Evolutionary conservation across 1,139 yeast genomes (phyloP), one percentile per base, ranked within the genome.

Genomic region (Geotrichum klebahnii): DNA sequence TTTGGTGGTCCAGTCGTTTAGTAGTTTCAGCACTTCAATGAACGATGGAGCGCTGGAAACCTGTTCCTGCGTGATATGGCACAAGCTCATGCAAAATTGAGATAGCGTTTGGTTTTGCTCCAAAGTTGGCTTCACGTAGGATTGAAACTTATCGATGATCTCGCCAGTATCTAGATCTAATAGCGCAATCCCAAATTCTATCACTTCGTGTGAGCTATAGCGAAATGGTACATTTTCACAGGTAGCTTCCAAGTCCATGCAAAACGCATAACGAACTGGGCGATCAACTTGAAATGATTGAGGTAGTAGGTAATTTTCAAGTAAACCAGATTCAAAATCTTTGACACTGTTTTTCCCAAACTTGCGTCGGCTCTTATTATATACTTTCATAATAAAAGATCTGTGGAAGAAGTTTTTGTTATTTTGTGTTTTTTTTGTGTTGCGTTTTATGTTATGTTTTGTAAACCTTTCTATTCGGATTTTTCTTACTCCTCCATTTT

Each of bases 211-310:
- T 8, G 54, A 38, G 17, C 42, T 50, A 3, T 22, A 12, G 12
- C 10, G 12, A 20, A 56, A 55, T 2, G 52, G 37, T 8, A 36
- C 53, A 10, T 46, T 55, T 19, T 51, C 54, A 40, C 56, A 59
- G 3, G 61, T 58, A 5, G 63, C 63, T 45, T 60, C 63, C 17
- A 60, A 50, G 24, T 60, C 63, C 48, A 59, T 51, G 32, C 61
- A 58, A 17, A 59, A 45, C 32, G 55, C 50, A 36, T 59, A 60
- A 14, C 56, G 55, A 9, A 59, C 53, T 8, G 14, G 26, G 6
- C 32, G 22, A 23, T 8, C 34, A 20, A 37, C 37, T 14, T 31
- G 34, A 20, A 28, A 35, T 6, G 34, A 10, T 6, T 24, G 20
- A n/a, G 52, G 52, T 3, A 49, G 40, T 14, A 44, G n/a, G 46